Evolutionary conservation across 2,329 filamentous ascomycete species (phyloP).

Genomic region (Diaporthe sp.): DNA sequence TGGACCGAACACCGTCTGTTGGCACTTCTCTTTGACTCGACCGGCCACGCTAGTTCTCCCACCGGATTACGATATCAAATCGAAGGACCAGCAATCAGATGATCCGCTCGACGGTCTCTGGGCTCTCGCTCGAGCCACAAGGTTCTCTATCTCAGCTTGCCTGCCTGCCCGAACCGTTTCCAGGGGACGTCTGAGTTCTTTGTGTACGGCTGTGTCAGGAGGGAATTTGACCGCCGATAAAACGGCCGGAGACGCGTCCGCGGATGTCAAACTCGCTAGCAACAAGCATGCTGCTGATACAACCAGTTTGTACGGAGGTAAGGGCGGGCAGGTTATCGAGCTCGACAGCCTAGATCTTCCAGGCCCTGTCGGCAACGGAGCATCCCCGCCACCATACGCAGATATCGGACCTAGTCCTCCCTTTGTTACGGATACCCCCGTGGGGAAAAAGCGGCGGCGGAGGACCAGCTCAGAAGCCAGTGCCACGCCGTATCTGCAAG

Average conservation of each 20-base stretch:
- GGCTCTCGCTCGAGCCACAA: conserved; percentile 16
- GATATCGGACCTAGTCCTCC: conserved; percentile 24
- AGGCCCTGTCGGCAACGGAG: neutral
- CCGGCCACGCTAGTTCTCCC: conserved; percentile 27
- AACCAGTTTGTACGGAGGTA: conserved; percentile 38
- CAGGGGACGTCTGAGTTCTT: neutral
- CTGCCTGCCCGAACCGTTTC: conserved; percentile 8
- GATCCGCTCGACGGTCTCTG: conserved; percentile 9
- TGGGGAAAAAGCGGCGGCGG: conserved; percentile 26
- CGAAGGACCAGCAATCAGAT: neutral
- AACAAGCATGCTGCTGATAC: conserved; percentile 35
- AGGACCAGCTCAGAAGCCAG: conserved; percentile 23
- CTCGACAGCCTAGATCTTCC: neutral
- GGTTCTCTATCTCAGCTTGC: conserved; percentile 2
- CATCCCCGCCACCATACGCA: conserved; percentile 22
- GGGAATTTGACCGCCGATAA: neutral
- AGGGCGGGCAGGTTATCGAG: conserved; percentile 35
- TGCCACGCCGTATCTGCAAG: neutral
- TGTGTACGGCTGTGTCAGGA: neutral
- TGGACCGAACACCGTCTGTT: conserved; percentile 26
- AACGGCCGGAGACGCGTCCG: neutral
- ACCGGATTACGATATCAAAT: conserved; percentile 24
- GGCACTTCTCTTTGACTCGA: conserved; percentile 4
- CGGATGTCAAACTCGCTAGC: neutral
- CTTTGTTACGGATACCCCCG: neutral